Percentiles rank a stretch among this genome's conserved stretches.
Conservation (phyloP, 2,329 filamentous ascomycete genomes). For the Cladosporium sp. region DNA sequence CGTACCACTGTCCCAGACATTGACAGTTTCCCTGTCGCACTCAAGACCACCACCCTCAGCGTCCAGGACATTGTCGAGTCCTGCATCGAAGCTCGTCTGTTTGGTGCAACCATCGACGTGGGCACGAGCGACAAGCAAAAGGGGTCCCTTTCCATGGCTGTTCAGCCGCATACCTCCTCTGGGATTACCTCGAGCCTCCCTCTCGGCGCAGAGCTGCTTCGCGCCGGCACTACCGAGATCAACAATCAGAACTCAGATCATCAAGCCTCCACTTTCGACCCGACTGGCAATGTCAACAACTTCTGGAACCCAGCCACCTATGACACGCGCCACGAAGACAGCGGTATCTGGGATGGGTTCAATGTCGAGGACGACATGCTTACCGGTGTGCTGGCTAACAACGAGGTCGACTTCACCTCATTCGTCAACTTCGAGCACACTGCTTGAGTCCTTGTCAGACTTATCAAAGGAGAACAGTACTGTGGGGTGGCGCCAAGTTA, state of each 20-base stretch:
- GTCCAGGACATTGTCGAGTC: slow-evolving; percentile 33
- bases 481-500: neutral
- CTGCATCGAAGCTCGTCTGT: slow-evolving; percentile 26
- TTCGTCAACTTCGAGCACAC: neutral
- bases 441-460: neutral
- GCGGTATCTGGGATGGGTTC: slow-evolving; percentile 6
- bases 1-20: slow-evolving; percentile 19
- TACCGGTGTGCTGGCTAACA: slow-evolving; percentile 9
- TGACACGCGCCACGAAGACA: neutral
- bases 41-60: slow-evolving; percentile 28
- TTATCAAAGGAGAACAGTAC: neutral
- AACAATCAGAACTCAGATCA: slow-evolving; percentile 11
- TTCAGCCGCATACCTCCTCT: neutral
- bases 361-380: slow-evolving; percentile 13
- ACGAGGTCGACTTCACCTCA: neutral
- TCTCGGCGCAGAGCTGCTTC: neutral
- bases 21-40: slow-evolving; percentile 17
- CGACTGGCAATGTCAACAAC: slow-evolving; percentile 9
- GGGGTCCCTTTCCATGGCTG: slow-evolving; percentile 22
- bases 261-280: slow-evolving; percentile 13
- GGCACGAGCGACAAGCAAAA: slow-evolving; percentile 14
- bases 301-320: slow-evolving; percentile 3
- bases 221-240: slow-evolving; percentile 7
- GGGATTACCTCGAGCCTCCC: neutral
- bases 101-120: slow-evolving; percentile 18